These are phyloP conservation scores for Hibiscus syriacus DNA, from an alignment of 345 rosid genomes.

Conservation along the genomic window DNA sequence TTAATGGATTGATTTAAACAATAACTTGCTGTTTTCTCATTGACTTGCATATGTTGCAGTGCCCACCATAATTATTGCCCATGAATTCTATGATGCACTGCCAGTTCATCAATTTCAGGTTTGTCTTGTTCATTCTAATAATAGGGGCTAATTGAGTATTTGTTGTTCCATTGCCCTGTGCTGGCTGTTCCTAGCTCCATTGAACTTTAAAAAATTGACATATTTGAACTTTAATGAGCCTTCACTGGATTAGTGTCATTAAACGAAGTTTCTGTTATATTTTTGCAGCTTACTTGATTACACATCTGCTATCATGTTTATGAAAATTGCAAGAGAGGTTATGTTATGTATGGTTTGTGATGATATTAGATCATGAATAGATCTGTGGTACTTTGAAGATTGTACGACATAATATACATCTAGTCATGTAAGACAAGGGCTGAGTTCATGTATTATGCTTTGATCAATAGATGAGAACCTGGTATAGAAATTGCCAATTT, in stretches of 20 bases:
- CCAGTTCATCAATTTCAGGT: constrained; percentile 98
- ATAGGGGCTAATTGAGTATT: background rate
- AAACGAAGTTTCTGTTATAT: background rate
- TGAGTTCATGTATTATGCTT: background rate
- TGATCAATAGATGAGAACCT: background rate
- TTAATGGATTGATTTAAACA: background rate
- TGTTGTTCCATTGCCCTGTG: background rate
- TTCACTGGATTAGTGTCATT: background rate
- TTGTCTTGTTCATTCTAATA: constrained; percentile 12
- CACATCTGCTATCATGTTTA: background rate
- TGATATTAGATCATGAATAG: background rate
- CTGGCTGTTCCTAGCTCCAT: background rate
- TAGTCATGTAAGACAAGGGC: background rate
- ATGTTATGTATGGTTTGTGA: background rate
- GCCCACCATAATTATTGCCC: constrained; percentile 79
- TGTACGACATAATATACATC: background rate
- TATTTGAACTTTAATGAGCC: background rate
- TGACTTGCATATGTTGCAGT: constrained; percentile 38
- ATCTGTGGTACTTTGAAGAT: background rate
- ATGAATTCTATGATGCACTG: constrained; percentile 93
- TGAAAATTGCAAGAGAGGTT: background rate
- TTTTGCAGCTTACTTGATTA: constrained; percentile 5
- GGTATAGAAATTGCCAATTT: background rate
- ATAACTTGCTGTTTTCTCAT: background rate
- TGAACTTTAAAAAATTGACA: background rate